Conservation (phyloP, 163 green algal species). For the Chloromonas sp. region DNA sequence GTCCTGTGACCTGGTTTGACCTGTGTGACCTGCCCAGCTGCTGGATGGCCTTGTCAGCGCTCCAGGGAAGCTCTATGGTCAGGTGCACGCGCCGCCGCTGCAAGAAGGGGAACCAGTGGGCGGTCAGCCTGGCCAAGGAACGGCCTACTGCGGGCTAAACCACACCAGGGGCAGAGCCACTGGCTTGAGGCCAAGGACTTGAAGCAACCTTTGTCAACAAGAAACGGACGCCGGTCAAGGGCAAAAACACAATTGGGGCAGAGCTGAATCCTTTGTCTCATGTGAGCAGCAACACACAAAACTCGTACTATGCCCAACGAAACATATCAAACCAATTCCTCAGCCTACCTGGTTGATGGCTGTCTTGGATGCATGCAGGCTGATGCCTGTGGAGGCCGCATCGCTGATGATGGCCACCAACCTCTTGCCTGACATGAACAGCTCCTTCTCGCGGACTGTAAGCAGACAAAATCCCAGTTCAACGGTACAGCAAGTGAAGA, state of each 20-base stretch:
- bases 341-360: background rate
- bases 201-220: too few species aligned
- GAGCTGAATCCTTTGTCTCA: too few species aligned
- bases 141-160: too few species aligned
- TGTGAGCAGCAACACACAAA: too few species aligned
- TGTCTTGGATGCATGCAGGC: slow-evolving; percentile 49
- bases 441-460: slow-evolving; percentile 47
- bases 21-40: slow-evolving; percentile 87
- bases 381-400: slow-evolving; percentile 83
- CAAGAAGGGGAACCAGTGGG: background rate
- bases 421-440: slow-evolving; percentile 75
- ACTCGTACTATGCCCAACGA: too few species aligned
- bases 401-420: slow-evolving; percentile 89
- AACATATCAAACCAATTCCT: too few species aligned
- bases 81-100: slow-evolving; percentile 74
- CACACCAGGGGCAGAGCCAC: too few species aligned
- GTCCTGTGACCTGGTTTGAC: slow-evolving; percentile 71
- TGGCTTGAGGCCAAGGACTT: too few species aligned
- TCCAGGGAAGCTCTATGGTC: slow-evolving; percentile 90
- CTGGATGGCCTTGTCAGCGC: slow-evolving; percentile 90
- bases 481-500: too few species aligned
- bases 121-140: too few species aligned
- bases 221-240: too few species aligned
- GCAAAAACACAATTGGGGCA: too few species aligned
- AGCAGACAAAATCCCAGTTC: background rate